Evolutionary conservation across 768 basidiomycete species (phyloP).

Genomic region (Antrodiella citrinella): DNA sequence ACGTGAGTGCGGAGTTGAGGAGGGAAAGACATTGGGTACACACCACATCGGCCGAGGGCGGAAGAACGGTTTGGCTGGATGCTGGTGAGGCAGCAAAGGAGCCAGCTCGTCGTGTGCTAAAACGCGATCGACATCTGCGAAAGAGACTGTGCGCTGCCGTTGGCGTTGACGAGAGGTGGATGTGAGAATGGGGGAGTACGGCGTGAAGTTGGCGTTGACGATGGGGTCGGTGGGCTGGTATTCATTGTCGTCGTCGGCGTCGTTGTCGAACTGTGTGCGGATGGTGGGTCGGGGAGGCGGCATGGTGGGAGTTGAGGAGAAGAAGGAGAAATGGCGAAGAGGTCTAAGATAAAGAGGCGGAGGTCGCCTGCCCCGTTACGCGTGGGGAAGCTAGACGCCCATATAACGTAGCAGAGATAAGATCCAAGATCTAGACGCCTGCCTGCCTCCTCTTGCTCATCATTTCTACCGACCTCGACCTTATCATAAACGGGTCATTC

Average conservation of each 20-base stretch:
- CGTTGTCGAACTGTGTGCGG: slow-evolving; percentile 9
- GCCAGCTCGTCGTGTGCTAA: slow-evolving; percentile 17
- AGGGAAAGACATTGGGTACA: slow-evolving; percentile 1
- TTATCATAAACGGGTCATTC: no score
- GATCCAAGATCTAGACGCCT: no score
- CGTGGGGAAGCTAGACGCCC: background rate
- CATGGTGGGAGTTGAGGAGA: background rate
- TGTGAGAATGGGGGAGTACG: slow-evolving; percentile 16
- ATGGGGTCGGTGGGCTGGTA: slow-evolving; percentile 19
- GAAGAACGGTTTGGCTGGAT: slow-evolving; percentile 38
- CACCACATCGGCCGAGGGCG: slow-evolving; percentile 43
- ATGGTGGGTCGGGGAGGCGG: background rate
- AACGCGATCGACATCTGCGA: background rate
- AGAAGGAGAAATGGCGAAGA: background rate
- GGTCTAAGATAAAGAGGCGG: background rate
- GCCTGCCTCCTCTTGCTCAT: no score
- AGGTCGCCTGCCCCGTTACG: background rate
- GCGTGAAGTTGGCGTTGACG: slow-evolving; percentile 17
- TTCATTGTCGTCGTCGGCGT: slow-evolving; percentile 2
- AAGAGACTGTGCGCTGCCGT: background rate
- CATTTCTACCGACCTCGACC: no score
- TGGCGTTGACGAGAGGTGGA: background rate
- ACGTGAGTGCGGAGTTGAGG: background rate
- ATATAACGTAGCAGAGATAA: no score
- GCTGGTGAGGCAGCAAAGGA: slow-evolving; percentile 22